Evolutionary conservation across 2,329 filamentous ascomycete genomes (phyloP).

Genomic region (Apiospora rasikravindrae): DNA sequence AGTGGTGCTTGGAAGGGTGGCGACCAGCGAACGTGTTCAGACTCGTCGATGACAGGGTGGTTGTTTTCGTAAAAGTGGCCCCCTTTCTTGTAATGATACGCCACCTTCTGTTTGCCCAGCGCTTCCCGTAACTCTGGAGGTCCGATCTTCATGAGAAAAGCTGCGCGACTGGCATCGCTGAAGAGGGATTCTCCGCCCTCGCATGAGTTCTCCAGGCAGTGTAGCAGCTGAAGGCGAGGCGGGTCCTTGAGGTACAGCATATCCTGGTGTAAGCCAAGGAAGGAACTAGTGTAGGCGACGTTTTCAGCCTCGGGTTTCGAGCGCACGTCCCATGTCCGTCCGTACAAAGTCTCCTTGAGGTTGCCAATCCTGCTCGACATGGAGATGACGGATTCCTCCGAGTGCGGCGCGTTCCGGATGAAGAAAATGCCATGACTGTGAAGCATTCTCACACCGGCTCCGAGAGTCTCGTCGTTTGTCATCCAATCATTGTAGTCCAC

Average conservation of each 20-base stretch:
- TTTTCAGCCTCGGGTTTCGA: conserved; percentile 86
- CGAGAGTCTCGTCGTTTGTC: conserved; percentile 60
- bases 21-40: conserved; percentile 66
- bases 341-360: conserved; percentile 89
- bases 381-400: conserved; percentile 66
- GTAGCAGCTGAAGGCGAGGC: conserved; percentile 84
- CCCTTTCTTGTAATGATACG: conserved; percentile 65
- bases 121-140: conserved; percentile 34
- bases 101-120: conserved; percentile 54
- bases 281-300: conserved; percentile 84
- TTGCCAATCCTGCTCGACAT: conserved; percentile 77
- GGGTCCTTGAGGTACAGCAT: conserved; percentile 83
- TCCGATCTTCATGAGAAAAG: conserved; percentile 42
- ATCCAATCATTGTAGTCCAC: conserved; percentile 78
- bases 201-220: conserved; percentile 83
- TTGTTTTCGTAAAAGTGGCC: conserved; percentile 65
- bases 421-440: conserved; percentile 75
- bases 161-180: conserved; percentile 73
- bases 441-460: conserved; percentile 66
- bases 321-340: conserved; percentile 86
- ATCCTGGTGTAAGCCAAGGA: conserved; percentile 91
- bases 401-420: conserved; percentile 73
- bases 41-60: conserved; percentile 56
- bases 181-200: conserved; percentile 87
- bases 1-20: conserved; percentile 73